Percentiles rank a stretch among this genome's conserved stretches.
Evolutionary conservation across 768 basidiomycete species (phyloP).

Genomic region (Amanita polypyramis): DNA sequence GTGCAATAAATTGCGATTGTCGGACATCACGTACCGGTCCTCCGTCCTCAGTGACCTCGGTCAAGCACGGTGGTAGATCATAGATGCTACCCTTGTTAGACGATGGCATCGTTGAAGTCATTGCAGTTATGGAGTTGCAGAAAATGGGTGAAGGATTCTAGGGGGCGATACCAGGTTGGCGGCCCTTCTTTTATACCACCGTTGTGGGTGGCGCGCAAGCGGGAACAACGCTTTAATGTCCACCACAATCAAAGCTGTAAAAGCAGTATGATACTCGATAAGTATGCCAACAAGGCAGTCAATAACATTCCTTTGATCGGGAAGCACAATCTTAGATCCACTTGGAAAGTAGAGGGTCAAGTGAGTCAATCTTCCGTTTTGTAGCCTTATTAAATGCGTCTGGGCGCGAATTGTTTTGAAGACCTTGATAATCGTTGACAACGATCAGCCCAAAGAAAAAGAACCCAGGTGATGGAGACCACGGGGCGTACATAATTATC

Average conservation of each 20-base stretch:
- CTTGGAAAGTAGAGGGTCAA: not conserved
- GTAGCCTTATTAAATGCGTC: no score
- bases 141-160: not conserved
- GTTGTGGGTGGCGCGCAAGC: not conserved
- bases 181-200: not conserved
- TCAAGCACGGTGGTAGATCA: not conserved
- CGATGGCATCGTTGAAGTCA: not conserved
- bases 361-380: not conserved
- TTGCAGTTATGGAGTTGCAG: not conserved
- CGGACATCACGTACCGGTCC: not conserved
- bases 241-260: no score
- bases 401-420: no score
- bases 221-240: no score
- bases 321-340: not conserved
- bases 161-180: not conserved
- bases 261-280: no score
- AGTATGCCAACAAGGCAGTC: no score
- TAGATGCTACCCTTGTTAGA: not conserved
- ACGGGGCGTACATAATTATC: no score
- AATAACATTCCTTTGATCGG: no score
- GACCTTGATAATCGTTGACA: no score
- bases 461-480: no score
- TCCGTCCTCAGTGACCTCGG: not conserved
- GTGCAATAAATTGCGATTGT: not conserved
- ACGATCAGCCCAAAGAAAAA: no score